Evolutionary conservation across 257 asterid genomes (phyloP).

Genomic region (Plantago ovata): DNA sequence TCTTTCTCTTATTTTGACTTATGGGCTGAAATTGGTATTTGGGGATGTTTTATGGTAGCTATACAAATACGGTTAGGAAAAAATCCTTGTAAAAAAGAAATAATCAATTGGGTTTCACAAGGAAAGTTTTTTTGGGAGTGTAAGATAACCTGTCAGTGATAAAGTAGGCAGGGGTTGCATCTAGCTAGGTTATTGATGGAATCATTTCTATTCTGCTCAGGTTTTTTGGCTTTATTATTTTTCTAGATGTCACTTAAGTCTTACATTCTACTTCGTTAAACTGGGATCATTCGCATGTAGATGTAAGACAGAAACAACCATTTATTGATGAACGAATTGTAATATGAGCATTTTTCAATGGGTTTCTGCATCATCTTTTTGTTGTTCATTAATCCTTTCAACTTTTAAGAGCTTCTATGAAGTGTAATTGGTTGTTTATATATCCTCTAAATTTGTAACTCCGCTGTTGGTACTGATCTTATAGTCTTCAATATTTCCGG

Average conservation of each 20-base stretch:
- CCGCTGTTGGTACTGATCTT: background rate
- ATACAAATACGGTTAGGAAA: constrained; percentile 1
- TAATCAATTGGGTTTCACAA: background rate
- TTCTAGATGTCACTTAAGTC: too few relatives aligned
- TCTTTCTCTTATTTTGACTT: constrained; percentile 10
- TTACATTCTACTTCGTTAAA: too few relatives aligned
- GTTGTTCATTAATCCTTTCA: background rate
- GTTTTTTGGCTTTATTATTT: constrained; percentile 13
- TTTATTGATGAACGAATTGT: background rate
- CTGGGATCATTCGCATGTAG: background rate
- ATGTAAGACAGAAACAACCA: background rate
- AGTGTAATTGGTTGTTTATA: background rate
- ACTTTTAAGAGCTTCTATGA: background rate
- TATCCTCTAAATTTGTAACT: background rate
- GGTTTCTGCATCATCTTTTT: background rate
- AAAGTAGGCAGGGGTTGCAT: too few relatives aligned
- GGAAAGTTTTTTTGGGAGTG: too few relatives aligned
- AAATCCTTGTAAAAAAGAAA: constrained; percentile 17
- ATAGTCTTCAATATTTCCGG: constrained; percentile 26
- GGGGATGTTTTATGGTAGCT: background rate
- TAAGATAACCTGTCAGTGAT: too few relatives aligned
- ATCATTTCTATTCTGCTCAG: background rate
- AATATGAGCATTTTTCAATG: background rate
- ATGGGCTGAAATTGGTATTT: constrained; percentile 8
- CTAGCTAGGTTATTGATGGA: too few relatives aligned